These are phyloP conservation scores for Diutina pseudorugosa DNA, from an alignment of 1,139 yeast genomes.

Conservation along the genomic window DNA sequence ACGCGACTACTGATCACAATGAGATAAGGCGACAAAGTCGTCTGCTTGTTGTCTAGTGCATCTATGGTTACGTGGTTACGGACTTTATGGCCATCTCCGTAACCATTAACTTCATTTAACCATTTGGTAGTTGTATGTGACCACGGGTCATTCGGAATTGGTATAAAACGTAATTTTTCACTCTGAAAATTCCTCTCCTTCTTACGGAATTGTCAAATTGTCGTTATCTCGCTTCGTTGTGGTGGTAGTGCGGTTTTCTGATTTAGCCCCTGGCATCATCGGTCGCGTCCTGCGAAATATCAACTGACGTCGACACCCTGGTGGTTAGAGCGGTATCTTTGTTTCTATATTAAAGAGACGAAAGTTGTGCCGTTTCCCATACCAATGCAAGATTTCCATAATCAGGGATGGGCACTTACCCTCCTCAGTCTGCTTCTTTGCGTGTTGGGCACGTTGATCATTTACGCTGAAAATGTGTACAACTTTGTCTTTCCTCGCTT, in stretches of 20 bases:
- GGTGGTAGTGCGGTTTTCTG: background rate
- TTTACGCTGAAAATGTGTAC: slow-evolving; percentile 39
- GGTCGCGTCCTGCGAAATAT: background rate
- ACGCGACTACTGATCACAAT: background rate
- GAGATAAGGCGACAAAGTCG: background rate
- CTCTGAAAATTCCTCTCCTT: no score
- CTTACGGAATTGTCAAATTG: no score
- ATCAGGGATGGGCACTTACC: slow-evolving; percentile 47
- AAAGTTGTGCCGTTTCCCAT: background rate
- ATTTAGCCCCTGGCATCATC: background rate
- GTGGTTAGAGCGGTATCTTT: background rate
- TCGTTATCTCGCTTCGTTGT: no score
- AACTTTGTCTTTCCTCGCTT: slow-evolving; percentile 24
- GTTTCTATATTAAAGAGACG: background rate
- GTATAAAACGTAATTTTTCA: no score
- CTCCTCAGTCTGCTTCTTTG: slow-evolving; percentile 46
- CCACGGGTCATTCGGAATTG: no score
- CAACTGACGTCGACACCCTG: background rate
- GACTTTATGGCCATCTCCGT: background rate
- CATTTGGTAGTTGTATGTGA: no score
- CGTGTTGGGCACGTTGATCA: slow-evolving; percentile 43
- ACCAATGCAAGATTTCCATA: background rate
- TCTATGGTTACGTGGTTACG: background rate
- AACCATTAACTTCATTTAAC: background rate
- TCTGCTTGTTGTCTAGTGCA: background rate